phyloP scores from a whole-genome alignment of 495 filamentous ascomycete species.

The Lichina pygmaea region DNA sequence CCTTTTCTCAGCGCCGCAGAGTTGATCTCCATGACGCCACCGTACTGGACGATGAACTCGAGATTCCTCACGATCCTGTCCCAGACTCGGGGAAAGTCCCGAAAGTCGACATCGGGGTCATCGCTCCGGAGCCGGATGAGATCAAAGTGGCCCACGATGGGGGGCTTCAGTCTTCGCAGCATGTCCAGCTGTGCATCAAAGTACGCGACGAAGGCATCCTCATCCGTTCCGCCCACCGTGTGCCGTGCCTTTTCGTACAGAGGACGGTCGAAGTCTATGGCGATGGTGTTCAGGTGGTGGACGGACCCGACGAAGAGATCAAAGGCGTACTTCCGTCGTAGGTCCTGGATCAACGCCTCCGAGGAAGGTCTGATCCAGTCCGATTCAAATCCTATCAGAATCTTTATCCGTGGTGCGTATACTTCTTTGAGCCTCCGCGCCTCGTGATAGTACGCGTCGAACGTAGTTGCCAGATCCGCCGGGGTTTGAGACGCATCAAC shows the following conservation, averaged over 20 bases:
- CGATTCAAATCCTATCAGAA: conserved; percentile 75
- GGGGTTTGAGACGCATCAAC: conserved; percentile 10
- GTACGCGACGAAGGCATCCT: conserved; percentile 48
- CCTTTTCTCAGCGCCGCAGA: conserved; percentile 69
- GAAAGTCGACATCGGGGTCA: conserved; percentile 30
- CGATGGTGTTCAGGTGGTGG: conserved; percentile 62
- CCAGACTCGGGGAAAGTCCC: conserved; percentile 36
- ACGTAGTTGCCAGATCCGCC: conserved; percentile 21
- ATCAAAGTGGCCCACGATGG: conserved; percentile 83
- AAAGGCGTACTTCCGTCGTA: conserved; percentile 31
- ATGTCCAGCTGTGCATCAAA: conserved; percentile 71
- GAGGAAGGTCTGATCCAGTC: conserved; percentile 70
- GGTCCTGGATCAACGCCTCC: conserved; percentile 22
- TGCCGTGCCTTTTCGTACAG: conserved; percentile 37
- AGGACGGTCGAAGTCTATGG: conserved; percentile 60
- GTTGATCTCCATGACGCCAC: conserved; percentile 72
- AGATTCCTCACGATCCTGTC: conserved; percentile 45
- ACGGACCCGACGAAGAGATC: conserved; percentile 82
- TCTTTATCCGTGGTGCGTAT: conserved; percentile 43
- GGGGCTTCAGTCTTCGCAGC: conserved; percentile 43
- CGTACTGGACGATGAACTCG: conserved; percentile 36
- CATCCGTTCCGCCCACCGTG: conserved; percentile 33
- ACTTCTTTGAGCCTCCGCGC: conserved; percentile 39
- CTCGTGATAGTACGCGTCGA: conserved; percentile 44
- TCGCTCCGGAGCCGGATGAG: conserved; percentile 58